Evolutionary conservation across 2,329 filamentous ascomycete species (phyloP).

Genomic region (Acrocalymma vagum): DNA sequence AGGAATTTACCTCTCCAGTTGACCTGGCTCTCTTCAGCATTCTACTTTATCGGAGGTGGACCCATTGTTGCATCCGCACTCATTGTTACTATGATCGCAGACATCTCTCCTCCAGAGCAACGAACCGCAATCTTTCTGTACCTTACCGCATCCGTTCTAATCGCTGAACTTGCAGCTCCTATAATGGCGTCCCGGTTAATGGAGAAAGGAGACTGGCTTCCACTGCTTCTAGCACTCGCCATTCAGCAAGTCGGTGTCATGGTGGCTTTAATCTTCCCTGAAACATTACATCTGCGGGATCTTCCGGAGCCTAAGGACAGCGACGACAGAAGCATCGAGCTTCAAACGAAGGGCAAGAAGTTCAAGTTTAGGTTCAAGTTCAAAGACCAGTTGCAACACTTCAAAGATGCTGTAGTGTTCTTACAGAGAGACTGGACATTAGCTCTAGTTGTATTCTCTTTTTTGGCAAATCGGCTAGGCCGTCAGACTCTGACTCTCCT

Average conservation of each 20-base stretch:
- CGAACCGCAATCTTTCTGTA: conserved; percentile 43
- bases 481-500: conserved; percentile 57
- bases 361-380: conserved; percentile 35
- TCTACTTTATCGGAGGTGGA: conserved; percentile 58
- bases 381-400: conserved; percentile 40
- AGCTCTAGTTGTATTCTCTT: conserved; percentile 53
- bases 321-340: conserved; percentile 22
- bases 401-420: conserved; percentile 50
- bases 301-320: conserved; percentile 33
- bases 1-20: conserved; percentile 53
- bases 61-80: conserved; percentile 57
- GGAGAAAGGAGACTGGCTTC: conserved; percentile 43
- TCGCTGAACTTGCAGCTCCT: conserved; percentile 44
- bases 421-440: conserved; percentile 52
- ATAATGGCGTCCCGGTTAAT: conserved; percentile 42
- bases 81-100: conserved; percentile 60
- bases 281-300: conserved; percentile 45
- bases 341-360: conserved; percentile 20
- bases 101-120: conserved; percentile 58
- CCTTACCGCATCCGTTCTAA: conserved; percentile 38
- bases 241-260: conserved; percentile 36
- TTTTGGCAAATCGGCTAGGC: conserved; percentile 58
- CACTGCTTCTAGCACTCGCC: conserved; percentile 37
- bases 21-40: conserved; percentile 58
- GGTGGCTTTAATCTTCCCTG: conserved; percentile 40